Conservation (phyloP, 78 protist genomes). For the Trichosphaerium sp. region DNA sequence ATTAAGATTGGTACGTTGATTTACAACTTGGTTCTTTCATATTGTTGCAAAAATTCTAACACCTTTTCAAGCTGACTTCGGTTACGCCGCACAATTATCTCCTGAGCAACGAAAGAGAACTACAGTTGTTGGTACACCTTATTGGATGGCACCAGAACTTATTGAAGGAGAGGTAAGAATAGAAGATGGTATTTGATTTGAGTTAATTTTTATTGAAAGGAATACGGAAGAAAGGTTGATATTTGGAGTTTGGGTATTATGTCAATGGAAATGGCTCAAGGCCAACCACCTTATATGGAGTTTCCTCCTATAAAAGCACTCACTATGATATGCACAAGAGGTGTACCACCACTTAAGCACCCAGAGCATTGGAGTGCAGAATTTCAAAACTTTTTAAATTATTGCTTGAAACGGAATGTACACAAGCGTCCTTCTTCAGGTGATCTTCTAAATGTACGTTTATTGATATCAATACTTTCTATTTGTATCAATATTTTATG, state of each 20-base stretch:
- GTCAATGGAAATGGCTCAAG: slow-evolving; percentile 76
- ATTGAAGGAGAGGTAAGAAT: too few species aligned
- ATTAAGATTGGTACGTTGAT: slow-evolving; percentile 20
- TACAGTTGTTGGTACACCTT: slow-evolving; percentile 72
- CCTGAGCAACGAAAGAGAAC: slow-evolving; percentile 26
- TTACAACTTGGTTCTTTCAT: too few species aligned
- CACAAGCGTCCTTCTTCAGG: slow-evolving; percentile 41
- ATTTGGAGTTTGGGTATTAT: slow-evolving; percentile 84
- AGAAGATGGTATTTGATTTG: slow-evolving; percentile 82
- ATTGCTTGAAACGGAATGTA: slow-evolving; percentile 59
- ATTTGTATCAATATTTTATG: too few species aligned
- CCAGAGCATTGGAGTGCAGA: slow-evolving; percentile 33
- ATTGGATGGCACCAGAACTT: slow-evolving; percentile 85
- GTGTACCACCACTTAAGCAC: slow-evolving; percentile 63
- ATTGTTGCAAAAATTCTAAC: not conserved
- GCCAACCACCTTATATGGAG: slow-evolving; percentile 86
- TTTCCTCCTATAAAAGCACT: slow-evolving; percentile 76
- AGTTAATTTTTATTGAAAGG: too few species aligned
- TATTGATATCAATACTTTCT: not conserved
- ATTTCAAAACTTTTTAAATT: slow-evolving; percentile 61
- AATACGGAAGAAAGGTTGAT: slow-evolving; percentile 76
- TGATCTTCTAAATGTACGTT: not conserved
- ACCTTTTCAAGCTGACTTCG: slow-evolving; percentile 59
- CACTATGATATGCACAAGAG: slow-evolving; percentile 75
- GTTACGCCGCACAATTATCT: slow-evolving; percentile 51